Base-by-base conservation (phyloP, 805 yeast species). In the Ogataea naganishii region DNA sequence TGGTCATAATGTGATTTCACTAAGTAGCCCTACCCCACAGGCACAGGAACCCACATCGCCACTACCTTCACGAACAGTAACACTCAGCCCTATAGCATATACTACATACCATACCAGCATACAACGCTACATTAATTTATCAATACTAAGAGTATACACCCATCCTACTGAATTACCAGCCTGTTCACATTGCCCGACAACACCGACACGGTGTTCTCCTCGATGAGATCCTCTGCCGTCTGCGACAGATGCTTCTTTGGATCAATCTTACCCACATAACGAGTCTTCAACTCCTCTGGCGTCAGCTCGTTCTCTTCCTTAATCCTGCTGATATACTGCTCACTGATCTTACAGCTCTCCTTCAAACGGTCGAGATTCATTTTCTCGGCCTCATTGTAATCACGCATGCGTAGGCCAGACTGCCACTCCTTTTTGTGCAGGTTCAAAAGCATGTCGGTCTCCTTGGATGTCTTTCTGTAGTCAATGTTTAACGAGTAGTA, bases 221-320 rank as follows among this genome's bases (percentile, higher is more conserved):
- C 98, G 45, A 94, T 73, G 30, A 84, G 66, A 37, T 67, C 64
- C 41, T 84, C 94, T 8, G 95, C 94, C 1, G 94, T 82, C 39
- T 84, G 96, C 27, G 80, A 71, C 46, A 92, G 66, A 63, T 92
- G 99, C 64, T 89, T 92, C 75, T 94, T 92, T 24, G 99, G 99
- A 58, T 92, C 98, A 60, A 89, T 96, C 54, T 85, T 88, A 46
- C 99, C 99, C 21, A 92, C 96, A 50, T 89, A 94, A 53, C 98
- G 77, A 6, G 96, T 89, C 58, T 84, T 85, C 44, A 89, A 70
- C 56, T 88, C 92, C 23, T 84, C 95, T 47, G 82, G 94, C 26
- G 75, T 64, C 42, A 92, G 64, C 40, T 83, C 95, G 53, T 80
- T 81, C 55, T 92, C 98, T 58, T 94, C 97, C 43, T 80, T 72